Conservation (phyloP, 1,139 yeast genomes). For the Taphrina flavorubra region DNA sequence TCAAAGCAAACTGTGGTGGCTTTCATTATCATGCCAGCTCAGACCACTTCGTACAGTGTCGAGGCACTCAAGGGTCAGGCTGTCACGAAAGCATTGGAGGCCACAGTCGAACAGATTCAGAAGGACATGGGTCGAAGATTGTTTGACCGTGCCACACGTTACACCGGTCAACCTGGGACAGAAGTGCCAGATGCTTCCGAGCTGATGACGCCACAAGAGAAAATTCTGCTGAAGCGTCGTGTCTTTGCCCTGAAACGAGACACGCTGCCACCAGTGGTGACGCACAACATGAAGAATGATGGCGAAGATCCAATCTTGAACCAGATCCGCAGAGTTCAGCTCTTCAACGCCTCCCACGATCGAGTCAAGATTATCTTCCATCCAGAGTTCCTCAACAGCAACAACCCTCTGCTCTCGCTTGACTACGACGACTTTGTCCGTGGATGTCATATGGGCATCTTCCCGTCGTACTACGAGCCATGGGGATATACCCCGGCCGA, state of each 20-base stretch:
- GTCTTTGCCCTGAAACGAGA: conserved; percentile 91
- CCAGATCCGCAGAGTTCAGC: conserved; percentile 88
- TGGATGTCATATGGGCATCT: conserved; percentile 97
- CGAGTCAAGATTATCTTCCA: conserved; percentile 95
- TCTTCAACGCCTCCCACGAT: conserved; percentile 88
- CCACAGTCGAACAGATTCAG: conserved; percentile 87
- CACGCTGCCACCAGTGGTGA: conserved; percentile 89
- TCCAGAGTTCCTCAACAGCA: conserved; percentile 94
- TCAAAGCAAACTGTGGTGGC: conserved; percentile 94
- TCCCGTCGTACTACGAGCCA: conserved; percentile 98
- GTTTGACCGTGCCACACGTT: conserved; percentile 87
- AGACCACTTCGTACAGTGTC: conserved; percentile 89
- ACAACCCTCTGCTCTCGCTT: conserved; percentile 88
- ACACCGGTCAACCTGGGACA: conserved; percentile 64
- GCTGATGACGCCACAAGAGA: conserved; percentile 82
- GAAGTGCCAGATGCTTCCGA: conserved; percentile 75
- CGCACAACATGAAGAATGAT: conserved; percentile 97
- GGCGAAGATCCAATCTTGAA: conserved; percentile 86
- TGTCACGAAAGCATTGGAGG: conserved; percentile 87
- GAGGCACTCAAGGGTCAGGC: conserved; percentile 97
- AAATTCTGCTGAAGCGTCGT: conserved; percentile 87
- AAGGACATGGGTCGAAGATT: conserved; percentile 83
- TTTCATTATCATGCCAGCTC: conserved; percentile 98
- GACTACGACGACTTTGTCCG: conserved; percentile 98
- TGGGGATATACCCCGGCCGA: conserved; percentile 99